phyloP scores from a whole-genome alignment of 371 early-diverging fungal species.

The Mortierella polycephala region DNA sequence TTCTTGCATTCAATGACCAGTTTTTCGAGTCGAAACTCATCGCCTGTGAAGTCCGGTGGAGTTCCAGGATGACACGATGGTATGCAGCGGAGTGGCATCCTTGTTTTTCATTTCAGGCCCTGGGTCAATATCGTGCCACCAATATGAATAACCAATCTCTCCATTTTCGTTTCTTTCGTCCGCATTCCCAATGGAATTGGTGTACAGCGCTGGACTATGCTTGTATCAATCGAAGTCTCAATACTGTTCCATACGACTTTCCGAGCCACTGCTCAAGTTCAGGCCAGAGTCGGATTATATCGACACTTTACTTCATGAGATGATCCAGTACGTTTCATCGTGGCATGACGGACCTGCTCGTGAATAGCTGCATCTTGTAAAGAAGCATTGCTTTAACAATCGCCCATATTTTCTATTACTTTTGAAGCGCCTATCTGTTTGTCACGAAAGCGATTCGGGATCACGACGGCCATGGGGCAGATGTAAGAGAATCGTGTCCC shows the following conservation, averaged over 20 bases:
- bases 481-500: conserved; percentile 55
- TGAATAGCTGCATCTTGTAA: too few species aligned
- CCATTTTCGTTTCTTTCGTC: neutral
- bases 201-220: conserved; percentile 61
- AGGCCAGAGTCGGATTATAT: conserved; percentile 66
- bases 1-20: conserved; percentile 62
- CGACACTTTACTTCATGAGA: conserved; percentile 63
- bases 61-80: conserved; percentile 68
- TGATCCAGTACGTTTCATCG: conserved; percentile 50
- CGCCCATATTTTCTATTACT: neutral
- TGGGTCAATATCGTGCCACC: neutral
- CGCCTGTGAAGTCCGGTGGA: conserved; percentile 73
- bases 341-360: too few species aligned
- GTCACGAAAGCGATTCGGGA: conserved; percentile 60
- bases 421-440: conserved; percentile 66
- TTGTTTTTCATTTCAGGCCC: neutral
- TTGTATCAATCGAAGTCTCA: conserved; percentile 53
- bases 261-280: conserved; percentile 75
- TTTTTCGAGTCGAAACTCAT: conserved; percentile 66
- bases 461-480: conserved; percentile 57
- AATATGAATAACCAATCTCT: neutral
- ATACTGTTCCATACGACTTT: conserved; percentile 65
- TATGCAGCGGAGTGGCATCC: conserved; percentile 17
- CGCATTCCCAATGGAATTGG: too few species aligned
- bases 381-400: too few species aligned